Evolutionary conservation across 768 basidiomycete species (phyloP).

Genomic region (Naganishia onofrii): DNA sequence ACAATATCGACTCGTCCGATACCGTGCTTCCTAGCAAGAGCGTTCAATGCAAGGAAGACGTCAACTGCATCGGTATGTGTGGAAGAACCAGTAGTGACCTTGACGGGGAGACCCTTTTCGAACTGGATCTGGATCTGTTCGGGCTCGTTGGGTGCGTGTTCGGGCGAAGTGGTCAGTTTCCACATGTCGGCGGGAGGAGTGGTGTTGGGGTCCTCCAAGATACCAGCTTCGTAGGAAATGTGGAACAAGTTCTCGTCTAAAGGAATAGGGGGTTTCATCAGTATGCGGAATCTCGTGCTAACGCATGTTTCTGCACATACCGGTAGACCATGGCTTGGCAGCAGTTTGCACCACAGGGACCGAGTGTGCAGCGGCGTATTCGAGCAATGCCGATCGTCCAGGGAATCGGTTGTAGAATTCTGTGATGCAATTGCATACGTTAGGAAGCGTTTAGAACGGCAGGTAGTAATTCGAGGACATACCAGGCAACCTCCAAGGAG

Average conservation of each 20-base stretch:
- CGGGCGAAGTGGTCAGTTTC: slow-evolving; percentile 86
- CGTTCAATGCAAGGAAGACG: slow-evolving; percentile 86
- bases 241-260: slow-evolving; percentile 96
- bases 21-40: slow-evolving; percentile 89
- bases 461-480: slow-evolving; percentile 34
- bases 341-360: slow-evolving; percentile 94
- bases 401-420: slow-evolving; percentile 98
- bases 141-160: slow-evolving; percentile 73
- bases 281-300: slow-evolving; percentile 17
- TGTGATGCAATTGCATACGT: slow-evolving; percentile 40
- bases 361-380: slow-evolving; percentile 77
- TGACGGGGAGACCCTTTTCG: slow-evolving; percentile 77
- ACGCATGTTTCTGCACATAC: slow-evolving; percentile 38
- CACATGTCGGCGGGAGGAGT: slow-evolving; percentile 98
- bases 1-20: slow-evolving; percentile 98
- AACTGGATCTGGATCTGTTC: slow-evolving; percentile 84
- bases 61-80: slow-evolving; percentile 88
- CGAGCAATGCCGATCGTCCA: slow-evolving; percentile 87
- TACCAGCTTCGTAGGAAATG: slow-evolving; percentile 99
- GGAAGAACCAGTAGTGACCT: slow-evolving; percentile 61
- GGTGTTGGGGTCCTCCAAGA: slow-evolving; percentile 91
- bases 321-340: slow-evolving; percentile 95
- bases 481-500: slow-evolving; percentile 97
- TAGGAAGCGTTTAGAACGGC: slow-evolving; percentile 3
- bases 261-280: not conserved